A percentile compares a stretch with the other conserved stretches of the same genome.
These are phyloP conservation scores for Aspergillus bertholletiae DNA, from an alignment of 495 filamentous ascomycete genomes.

Conservation along the genomic window DNA sequence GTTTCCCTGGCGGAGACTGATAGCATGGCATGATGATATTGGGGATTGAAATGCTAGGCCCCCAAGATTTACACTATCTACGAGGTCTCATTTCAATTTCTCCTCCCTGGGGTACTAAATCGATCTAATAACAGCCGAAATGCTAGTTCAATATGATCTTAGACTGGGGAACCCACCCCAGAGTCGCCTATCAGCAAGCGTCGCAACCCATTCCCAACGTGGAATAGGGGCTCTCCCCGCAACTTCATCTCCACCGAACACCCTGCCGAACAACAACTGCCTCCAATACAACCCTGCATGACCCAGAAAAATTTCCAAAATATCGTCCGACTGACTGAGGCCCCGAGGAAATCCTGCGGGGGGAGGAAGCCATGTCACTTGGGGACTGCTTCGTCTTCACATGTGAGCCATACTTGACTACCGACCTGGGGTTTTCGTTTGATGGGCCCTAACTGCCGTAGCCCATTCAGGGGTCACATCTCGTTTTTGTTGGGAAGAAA, in stretches of 20 bases:
- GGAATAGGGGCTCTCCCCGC: neutral
- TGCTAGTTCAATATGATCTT: no score
- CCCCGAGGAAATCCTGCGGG: neutral
- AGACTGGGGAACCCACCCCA: neutral
- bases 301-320: neutral
- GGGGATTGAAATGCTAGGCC: no score
- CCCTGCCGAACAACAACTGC: neutral
- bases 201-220: neutral
- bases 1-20: no score
- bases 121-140: no score
- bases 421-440: neutral
- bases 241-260: neutral
- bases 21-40: no score
- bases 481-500: neutral
- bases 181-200: neutral
- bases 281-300: neutral
- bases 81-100: no score
- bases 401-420: neutral
- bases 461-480: neutral
- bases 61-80: no score
- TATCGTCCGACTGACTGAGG: neutral
- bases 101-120: no score
- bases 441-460: neutral
- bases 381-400: neutral
- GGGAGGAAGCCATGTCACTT: neutral